Evolutionary conservation across 2,329 filamentous ascomycete genomes (phyloP).

Genomic region (Apiospora hydei): DNA sequence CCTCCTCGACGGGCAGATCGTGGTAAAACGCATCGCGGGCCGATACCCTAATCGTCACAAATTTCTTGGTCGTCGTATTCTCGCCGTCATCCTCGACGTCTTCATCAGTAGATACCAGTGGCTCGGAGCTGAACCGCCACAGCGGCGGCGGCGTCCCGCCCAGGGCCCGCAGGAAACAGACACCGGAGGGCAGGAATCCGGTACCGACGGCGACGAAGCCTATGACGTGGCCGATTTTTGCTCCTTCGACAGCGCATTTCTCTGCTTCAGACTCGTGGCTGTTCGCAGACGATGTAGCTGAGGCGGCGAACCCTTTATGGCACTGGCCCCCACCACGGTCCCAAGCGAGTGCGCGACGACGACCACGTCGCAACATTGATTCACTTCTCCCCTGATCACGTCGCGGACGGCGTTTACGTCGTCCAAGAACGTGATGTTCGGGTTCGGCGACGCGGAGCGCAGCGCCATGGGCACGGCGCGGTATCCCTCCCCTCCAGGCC

Average conservation of each 20-base stretch:
- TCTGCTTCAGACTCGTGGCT: too few species aligned
- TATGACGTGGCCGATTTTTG: background rate
- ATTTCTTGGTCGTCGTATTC: conserved; percentile 40
- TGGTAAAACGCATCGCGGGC: conserved; percentile 56
- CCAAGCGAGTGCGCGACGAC: conserved; percentile 13
- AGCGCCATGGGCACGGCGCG: conserved; percentile 41
- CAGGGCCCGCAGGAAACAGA: background rate
- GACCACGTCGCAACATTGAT: background rate
- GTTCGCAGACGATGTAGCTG: background rate
- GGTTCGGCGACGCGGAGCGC: conserved; percentile 46
- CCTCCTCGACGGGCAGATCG: conserved; percentile 54
- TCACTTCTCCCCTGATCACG: conserved; percentile 45
- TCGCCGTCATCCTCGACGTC: conserved; percentile 27
- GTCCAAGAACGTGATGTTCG: conserved; percentile 47
- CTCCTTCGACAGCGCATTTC: background rate
- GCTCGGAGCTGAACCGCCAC: background rate
- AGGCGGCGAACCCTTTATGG: conserved; percentile 6
- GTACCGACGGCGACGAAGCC: conserved; percentile 1
- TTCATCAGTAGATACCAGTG: background rate
- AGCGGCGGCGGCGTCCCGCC: background rate
- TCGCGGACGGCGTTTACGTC: conserved; percentile 49
- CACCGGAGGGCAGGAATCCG: conserved; percentile 9
- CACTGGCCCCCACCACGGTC: background rate
- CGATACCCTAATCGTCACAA: conserved; percentile 47
- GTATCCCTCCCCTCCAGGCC: background rate